Evolutionary conservation across 768 basidiomycete genomes (phyloP), one percentile per base, ranked within the genome.

Genomic region (Lentinula aciculospora): DNA sequence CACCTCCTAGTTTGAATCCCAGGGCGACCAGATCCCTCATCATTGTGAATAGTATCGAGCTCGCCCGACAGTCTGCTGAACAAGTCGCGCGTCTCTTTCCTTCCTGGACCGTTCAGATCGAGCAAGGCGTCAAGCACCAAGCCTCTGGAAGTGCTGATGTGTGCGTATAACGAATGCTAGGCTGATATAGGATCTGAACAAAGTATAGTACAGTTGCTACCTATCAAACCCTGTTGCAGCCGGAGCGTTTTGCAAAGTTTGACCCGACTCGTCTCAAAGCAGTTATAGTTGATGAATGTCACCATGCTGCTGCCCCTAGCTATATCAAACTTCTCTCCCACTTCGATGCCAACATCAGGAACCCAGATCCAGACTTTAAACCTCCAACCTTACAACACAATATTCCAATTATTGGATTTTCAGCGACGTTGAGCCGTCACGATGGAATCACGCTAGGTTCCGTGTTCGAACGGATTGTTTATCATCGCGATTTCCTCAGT

Each of bases 341-440:
- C 66, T 98, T 98, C 69, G 80, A 95, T 64, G 60, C 81, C 10
- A 74, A 76, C n/a, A 82, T 89, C 51, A 74, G 76, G 54, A 77
- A 76, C 59, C 83, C 85, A 25, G 78, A 86, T 66, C 61, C 67
- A 46, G 59, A 69, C 46, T 68, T 76, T 53, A 54, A 66, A n/a
- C 67, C 75, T 44, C 76, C 74, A 25, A 58, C 57, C 44, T 68
- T 73, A 37, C 67, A 68, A 12, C 75, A 83, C 64, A 72, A 74
- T 42, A 82, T 95, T 27, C 93, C 95, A 2, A 85, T 97, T 51
- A 79, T 98, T 45, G 96, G 95, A 0, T 97, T 98, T 68, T 94
- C 93, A 55, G 96, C 96, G 1, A 98, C 96, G 0, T 97, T 97
- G 73, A 87, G 85, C 62, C 81, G 96, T 28, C 91, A 95, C 62